Evolutionary conservation across 345 rosid genomes (phyloP), one percentile per base, ranked within the genome.

Genomic region (Syzygium grande): DNA sequence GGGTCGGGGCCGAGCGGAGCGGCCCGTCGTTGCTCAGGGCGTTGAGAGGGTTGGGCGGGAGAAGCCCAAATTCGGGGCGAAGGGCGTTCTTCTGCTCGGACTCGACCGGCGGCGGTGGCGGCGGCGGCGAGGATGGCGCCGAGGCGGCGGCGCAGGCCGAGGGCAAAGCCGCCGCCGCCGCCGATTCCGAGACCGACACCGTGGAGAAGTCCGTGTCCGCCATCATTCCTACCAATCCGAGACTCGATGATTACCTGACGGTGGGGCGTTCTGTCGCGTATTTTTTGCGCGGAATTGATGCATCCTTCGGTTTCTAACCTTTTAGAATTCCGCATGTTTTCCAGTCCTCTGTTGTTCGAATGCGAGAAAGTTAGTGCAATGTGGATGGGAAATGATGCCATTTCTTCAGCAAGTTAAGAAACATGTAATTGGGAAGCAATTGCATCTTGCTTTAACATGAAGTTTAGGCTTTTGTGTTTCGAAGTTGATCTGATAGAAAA

Each of bases 211-310:
- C 92, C 43, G 94, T 97, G 7, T 96, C 98, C 4, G 99, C 99
- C 51, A 96, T 98, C 54, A 97, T 98, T 54, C 89, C 98, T 3
- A 94, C 98, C 46, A 88, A 90, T 58, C 98, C 98, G 53, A 92
- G 96, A 51, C 99, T 95, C 0, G 99, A 98, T 88, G 99, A 98
- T 92, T 98, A 95, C 90, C 92, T 94, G 84, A 93, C 96, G 96
- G 99, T 98, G 85, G 84, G 87, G 58, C 43, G 43, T 1, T n/a
- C 25, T 29, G 21, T 43, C 5, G 49, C 52, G 22, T 59, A 10
- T 58, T 85, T 58, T 85, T 21, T 30, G 58, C 38, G 86, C n/a
- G 16, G 38, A 85, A 85, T 54, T 52, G 27, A 73, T 73, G 83
- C 83, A 21, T 73, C 49, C 83, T 73, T 73, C 27, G 12, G 46